Percentiles rank a stretch among this genome's conserved stretches.
These are phyloP conservation scores for Phanerodontia chrysosporium DNA, from an alignment of 768 basidiomycete species.

Conservation along the genomic window DNA sequence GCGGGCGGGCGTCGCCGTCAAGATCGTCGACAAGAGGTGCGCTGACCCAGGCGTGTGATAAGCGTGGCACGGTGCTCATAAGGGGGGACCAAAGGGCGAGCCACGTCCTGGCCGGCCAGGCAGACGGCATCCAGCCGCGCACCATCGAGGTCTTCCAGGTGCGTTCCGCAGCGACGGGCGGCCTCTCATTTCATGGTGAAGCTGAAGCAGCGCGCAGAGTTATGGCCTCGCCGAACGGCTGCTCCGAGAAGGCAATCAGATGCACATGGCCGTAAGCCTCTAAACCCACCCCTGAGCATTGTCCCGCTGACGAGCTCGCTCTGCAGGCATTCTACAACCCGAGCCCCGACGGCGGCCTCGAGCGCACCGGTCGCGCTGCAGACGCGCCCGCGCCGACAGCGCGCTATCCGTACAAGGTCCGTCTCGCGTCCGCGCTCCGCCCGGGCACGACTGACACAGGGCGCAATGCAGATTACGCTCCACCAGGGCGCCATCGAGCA, in stretches of 20 bases:
- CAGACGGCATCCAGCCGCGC: constrained; percentile 53
- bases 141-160: constrained; percentile 51
- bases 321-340: constrained; percentile 75
- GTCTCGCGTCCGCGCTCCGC: not conserved
- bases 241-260: constrained; percentile 58
- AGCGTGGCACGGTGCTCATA: not conserved
- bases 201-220: constrained; percentile 40
- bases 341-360: constrained; percentile 51
- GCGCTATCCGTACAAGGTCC: constrained; percentile 68
- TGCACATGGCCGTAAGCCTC: constrained; percentile 60
- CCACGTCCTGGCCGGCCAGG: constrained; percentile 44
- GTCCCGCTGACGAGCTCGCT: not conserved
- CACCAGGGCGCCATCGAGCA: constrained; percentile 64
- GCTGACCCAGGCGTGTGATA: not conserved
- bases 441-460: not conserved
- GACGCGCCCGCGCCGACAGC: constrained; percentile 61
- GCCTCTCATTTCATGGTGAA: not conserved
- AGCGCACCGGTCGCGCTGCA: constrained; percentile 60
- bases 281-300: no score
- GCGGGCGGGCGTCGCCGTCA: constrained; percentile 32
- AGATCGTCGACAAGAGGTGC: constrained; percentile 39
- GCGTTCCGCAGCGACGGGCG: not conserved
- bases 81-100: constrained; percentile 23
- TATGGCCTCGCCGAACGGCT: constrained; percentile 71
- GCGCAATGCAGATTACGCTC: constrained; percentile 31